phyloP scores from a whole-genome alignment of 306 rosid genomes.

The Luffa aegyptiaca region DNA sequence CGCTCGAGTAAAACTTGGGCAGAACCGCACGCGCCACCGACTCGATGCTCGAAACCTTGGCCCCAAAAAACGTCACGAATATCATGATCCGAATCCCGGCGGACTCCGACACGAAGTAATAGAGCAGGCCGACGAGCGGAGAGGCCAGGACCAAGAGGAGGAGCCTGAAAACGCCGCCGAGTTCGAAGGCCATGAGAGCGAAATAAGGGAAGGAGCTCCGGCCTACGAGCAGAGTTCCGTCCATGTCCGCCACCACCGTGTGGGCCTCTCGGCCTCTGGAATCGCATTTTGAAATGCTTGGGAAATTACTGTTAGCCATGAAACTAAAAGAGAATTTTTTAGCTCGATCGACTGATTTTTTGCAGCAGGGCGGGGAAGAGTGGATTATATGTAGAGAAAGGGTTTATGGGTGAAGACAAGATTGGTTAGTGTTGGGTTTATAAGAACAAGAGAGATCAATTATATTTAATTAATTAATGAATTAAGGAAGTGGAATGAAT shows the following conservation, averaged over 20 bases:
- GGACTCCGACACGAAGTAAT: slow-evolving; percentile 57
- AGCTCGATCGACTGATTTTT: too few relatives aligned
- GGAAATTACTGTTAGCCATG: slow-evolving; percentile 24
- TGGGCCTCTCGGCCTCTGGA: slow-evolving; percentile 50
- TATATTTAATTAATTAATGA: too few relatives aligned
- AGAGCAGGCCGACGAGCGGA: slow-evolving; percentile 59
- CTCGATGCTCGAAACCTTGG: slow-evolving; percentile 43
- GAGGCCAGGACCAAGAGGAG: slow-evolving; percentile 42
- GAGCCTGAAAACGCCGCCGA: slow-evolving; percentile 59
- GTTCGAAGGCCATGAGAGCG: slow-evolving; percentile 64
- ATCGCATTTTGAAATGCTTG: slow-evolving; percentile 39
- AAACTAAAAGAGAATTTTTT: not conserved
- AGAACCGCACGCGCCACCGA: slow-evolving; percentile 65
- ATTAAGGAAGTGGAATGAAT: too few relatives aligned
- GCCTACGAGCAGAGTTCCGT: slow-evolving; percentile 66
- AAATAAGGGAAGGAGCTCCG: slow-evolving; percentile 77
- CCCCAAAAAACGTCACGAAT: slow-evolving; percentile 49
- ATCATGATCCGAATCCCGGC: slow-evolving; percentile 62
- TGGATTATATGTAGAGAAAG: too few relatives aligned
- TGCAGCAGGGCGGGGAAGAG: too few relatives aligned
- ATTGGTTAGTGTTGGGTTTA: too few relatives aligned
- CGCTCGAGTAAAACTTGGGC: slow-evolving; percentile 53
- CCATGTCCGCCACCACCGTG: slow-evolving; percentile 75
- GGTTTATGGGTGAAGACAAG: too few relatives aligned
- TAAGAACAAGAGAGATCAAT: too few relatives aligned